Evolutionary conservation across 164 flowering plant genomes (phyloP).

Genomic region (Aristolochia contorta): DNA sequence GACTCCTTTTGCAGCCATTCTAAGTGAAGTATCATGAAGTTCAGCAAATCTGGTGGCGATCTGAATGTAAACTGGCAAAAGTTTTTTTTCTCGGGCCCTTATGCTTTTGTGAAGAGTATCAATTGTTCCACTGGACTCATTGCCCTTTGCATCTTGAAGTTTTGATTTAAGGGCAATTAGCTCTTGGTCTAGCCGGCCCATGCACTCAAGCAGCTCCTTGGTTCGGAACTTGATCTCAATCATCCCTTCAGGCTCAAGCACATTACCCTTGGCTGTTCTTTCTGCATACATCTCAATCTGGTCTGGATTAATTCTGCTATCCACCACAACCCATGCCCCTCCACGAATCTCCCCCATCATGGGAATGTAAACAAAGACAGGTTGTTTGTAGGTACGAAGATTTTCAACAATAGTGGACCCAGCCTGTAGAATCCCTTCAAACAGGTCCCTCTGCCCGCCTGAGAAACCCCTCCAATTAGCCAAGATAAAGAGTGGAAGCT

Average conservation of each 20-base stretch:
- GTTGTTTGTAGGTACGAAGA: slow-evolving; percentile 86
- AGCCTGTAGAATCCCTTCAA: slow-evolving; percentile 99
- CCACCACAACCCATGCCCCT: slow-evolving; percentile 99
- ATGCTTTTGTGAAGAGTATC: slow-evolving; percentile 57
- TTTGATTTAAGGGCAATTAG: slow-evolving; percentile 51
- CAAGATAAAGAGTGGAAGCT: slow-evolving; percentile 90
- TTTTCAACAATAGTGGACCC: slow-evolving; percentile 98
- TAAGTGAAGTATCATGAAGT: slow-evolving; percentile 86
- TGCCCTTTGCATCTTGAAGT: slow-evolving; percentile 45
- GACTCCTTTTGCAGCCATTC: slow-evolving; percentile 97
- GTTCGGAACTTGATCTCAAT: slow-evolving; percentile 90
- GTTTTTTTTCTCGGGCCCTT: slow-evolving; percentile 74
- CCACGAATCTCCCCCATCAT: slow-evolving; percentile 98
- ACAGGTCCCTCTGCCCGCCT: slow-evolving; percentile 97
- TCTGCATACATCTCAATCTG: slow-evolving; percentile 99
- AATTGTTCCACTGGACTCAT: slow-evolving; percentile 13
- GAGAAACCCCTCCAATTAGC: slow-evolving; percentile 99
- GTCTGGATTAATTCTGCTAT: slow-evolving; percentile 80
- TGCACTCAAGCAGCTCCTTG: slow-evolving; percentile 76
- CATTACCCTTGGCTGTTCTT: slow-evolving; percentile 88
- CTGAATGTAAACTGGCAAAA: slow-evolving; percentile 85
- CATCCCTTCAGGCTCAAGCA: slow-evolving; percentile 99
- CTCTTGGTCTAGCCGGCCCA: slow-evolving; percentile 82
- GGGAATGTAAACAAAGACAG: slow-evolving; percentile 94
- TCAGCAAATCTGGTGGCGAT: slow-evolving; percentile 95